A percentile compares a stretch with the other conserved stretches of the same genome.
phyloP scores from a whole-genome alignment of 2,329 filamentous ascomycete genomes.

The Eutypa lata region DNA sequence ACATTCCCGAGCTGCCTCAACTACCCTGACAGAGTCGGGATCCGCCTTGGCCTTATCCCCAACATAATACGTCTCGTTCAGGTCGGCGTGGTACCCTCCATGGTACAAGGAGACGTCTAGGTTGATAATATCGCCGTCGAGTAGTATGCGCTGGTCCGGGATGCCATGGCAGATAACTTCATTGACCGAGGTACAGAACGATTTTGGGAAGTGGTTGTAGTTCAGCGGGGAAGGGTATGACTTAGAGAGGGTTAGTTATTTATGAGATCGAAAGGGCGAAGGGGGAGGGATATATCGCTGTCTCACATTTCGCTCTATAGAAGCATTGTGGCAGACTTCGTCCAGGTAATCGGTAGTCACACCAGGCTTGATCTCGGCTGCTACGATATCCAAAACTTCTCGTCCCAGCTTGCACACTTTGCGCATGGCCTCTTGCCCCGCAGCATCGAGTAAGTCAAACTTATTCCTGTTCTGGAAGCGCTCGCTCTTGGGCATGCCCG shows the following conservation, averaged over 20 bases:
- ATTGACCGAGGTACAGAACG: constrained; percentile 92
- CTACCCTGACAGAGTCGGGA: constrained; percentile 82
- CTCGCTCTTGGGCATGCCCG: constrained; percentile 69
- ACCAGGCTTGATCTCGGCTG: constrained; percentile 78
- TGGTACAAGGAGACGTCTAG: constrained; percentile 95
- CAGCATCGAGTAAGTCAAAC: constrained; percentile 76
- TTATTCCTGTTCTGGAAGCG: constrained; percentile 69
- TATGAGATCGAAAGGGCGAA: not conserved
- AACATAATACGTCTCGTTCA: constrained; percentile 99
- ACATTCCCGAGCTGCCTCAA: constrained; percentile 86
- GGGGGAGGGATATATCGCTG: not conserved
- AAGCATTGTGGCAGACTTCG: constrained; percentile 91
- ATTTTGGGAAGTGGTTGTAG: constrained; percentile 96
- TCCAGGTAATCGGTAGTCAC: constrained; percentile 96
- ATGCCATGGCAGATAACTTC: constrained; percentile 99
- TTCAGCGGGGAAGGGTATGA: constrained; percentile 93
- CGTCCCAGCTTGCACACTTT: constrained; percentile 84
- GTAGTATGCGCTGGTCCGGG: constrained; percentile 79
- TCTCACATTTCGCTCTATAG: constrained; percentile 84
- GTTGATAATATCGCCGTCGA: constrained; percentile 95
- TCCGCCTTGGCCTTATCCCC: constrained; percentile 82
- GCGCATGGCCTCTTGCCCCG: constrained; percentile 84
- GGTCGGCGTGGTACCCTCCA: constrained; percentile 89
- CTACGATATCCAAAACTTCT: constrained; percentile 91
- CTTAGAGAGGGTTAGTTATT: constrained; percentile 41